These are phyloP conservation scores for Areca catechu DNA, from an alignment of 176 grass and related monocot genomes.

Conservation along the genomic window DNA sequence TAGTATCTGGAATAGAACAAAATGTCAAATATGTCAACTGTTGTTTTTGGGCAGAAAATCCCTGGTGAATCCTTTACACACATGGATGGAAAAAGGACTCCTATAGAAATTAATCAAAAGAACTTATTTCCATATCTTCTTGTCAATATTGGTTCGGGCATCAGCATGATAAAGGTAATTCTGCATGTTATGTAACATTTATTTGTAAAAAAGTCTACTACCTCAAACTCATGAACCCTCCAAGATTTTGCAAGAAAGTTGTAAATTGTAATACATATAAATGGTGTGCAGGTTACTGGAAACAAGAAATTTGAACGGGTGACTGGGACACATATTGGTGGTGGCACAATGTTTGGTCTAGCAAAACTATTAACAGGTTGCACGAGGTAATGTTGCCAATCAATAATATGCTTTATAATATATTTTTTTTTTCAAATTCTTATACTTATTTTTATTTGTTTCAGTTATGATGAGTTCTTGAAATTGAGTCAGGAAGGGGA, in stretches of 20 bases:
- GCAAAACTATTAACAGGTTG: slow-evolving; percentile 97
- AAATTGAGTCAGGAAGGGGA: slow-evolving; percentile 94
- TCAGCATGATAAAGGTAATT: slow-evolving; percentile 91
- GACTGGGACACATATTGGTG: slow-evolving; percentile 90
- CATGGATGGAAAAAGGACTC: slow-evolving; percentile 61
- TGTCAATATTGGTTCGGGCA: slow-evolving; percentile 92
- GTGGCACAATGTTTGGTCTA: slow-evolving; percentile 90
- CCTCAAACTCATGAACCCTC: too few species aligned
- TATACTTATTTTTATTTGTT: slow-evolving; percentile 19
- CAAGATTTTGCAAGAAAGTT: neutral
- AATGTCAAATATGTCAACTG: slow-evolving; percentile 3
- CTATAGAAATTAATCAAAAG: slow-evolving; percentile 51
- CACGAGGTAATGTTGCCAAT: slow-evolving; percentile 41
- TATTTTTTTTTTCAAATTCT: slow-evolving; percentile 24
- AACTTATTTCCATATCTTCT: slow-evolving; percentile 90
- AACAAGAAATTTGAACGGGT: slow-evolving; percentile 83
- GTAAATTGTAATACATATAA: slow-evolving; percentile 6
- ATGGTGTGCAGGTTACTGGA: slow-evolving; percentile 69
- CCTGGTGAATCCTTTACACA: slow-evolving; percentile 82
- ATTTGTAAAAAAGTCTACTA: neutral
- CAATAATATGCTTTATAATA: slow-evolving; percentile 7
- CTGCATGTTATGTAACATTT: slow-evolving; percentile 1
- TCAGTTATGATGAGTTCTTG: slow-evolving; percentile 97
- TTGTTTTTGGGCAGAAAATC: slow-evolving; percentile 51
- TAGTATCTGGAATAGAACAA: too few species aligned